Evolutionary conservation across 1,139 yeast species (phyloP).

Genomic region (Candida pseudoviswanathii): DNA sequence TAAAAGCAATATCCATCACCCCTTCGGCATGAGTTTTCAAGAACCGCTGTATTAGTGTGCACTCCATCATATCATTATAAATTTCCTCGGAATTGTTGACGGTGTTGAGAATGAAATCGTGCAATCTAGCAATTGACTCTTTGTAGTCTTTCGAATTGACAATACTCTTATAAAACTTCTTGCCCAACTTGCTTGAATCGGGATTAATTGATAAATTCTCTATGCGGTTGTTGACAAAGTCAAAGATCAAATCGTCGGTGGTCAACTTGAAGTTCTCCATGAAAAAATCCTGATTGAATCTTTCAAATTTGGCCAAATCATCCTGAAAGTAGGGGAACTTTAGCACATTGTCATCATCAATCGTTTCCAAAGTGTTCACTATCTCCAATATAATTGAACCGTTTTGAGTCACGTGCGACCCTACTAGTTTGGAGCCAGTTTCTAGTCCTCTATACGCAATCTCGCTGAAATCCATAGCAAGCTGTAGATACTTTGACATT

Average conservation of each 20-base stretch:
- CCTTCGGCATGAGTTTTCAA: slow-evolving; percentile 72
- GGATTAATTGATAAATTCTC: slow-evolving; percentile 15
- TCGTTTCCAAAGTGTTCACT: slow-evolving; percentile 24
- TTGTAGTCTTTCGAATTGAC: slow-evolving; percentile 18
- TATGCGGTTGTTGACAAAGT: slow-evolving; percentile 20
- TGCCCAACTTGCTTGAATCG: slow-evolving; percentile 9
- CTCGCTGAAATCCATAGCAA: slow-evolving; percentile 62
- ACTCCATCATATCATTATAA: slow-evolving; percentile 26
- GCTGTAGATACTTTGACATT: slow-evolving; percentile 55
- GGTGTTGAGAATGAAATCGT: slow-evolving; percentile 17
- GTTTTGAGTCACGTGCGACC: slow-evolving; percentile 63
- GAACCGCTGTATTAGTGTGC: slow-evolving; percentile 38
- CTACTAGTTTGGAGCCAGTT: slow-evolving; percentile 58
- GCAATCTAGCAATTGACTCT: slow-evolving; percentile 15
- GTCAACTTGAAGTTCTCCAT: slow-evolving; percentile 18
- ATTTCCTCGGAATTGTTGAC: slow-evolving; percentile 23
- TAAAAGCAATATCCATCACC: slow-evolving; percentile 69
- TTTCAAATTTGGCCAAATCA: slow-evolving; percentile 14
- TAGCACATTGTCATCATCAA: slow-evolving; percentile 20
- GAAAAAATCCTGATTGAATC: slow-evolving; percentile 11
- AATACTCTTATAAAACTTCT: slow-evolving; percentile 19
- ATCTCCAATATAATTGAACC: slow-evolving; percentile 59
- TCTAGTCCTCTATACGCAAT: slow-evolving; percentile 70
- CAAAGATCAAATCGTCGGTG: slow-evolving; percentile 21
- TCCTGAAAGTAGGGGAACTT: slow-evolving; percentile 19